Evolutionary conservation across 805 yeast species (phyloP).

Genomic region (Starmerella scarabaei): DNA sequence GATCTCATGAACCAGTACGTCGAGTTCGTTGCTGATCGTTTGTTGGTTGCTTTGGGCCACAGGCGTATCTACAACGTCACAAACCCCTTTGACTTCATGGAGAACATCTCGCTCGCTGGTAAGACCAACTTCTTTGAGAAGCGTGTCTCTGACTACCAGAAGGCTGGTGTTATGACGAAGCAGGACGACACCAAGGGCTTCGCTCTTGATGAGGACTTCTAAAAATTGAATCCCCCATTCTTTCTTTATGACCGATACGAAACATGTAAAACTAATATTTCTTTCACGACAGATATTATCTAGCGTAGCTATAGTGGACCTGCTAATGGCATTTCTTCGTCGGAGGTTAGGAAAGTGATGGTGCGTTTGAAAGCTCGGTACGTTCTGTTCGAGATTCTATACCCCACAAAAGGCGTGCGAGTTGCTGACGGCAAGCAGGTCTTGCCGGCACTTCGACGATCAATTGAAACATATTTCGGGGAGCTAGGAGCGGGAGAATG

Average conservation of each 20-base stretch:
- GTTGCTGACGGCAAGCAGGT: slow-evolving; percentile 38
- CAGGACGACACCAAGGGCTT: slow-evolving; percentile 41
- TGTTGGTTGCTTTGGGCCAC: slow-evolving; percentile 82
- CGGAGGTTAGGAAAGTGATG: slow-evolving; percentile 39
- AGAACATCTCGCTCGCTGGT: slow-evolving; percentile 94
- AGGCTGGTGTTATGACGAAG: slow-evolving; percentile 96
- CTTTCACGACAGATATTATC: no score
- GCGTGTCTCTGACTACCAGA: slow-evolving; percentile 97
- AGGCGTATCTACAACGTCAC: slow-evolving; percentile 72
- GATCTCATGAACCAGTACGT: slow-evolving; percentile 94
- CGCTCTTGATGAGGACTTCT: slow-evolving; percentile 88
- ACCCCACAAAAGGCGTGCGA: slow-evolving; percentile 37
- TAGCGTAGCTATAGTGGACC: no score
- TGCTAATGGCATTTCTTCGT: no score
- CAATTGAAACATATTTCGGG: slow-evolving; percentile 57
- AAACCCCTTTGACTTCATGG: slow-evolving; percentile 98
- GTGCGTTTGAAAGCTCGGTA: slow-evolving; percentile 81
- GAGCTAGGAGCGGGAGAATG: slow-evolving; percentile 61
- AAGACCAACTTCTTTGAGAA: slow-evolving; percentile 98
- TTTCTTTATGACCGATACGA: slow-evolving; percentile 1
- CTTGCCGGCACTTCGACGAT: slow-evolving; percentile 39
- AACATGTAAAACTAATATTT: neutral
- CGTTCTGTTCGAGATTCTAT: slow-evolving; percentile 62
- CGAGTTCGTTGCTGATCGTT: slow-evolving; percentile 94
- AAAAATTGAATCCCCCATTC: slow-evolving; percentile 22